phyloP scores from a whole-genome alignment of 1,284 basidiomycete genomes.

The Sphagnurus paluster region DNA sequence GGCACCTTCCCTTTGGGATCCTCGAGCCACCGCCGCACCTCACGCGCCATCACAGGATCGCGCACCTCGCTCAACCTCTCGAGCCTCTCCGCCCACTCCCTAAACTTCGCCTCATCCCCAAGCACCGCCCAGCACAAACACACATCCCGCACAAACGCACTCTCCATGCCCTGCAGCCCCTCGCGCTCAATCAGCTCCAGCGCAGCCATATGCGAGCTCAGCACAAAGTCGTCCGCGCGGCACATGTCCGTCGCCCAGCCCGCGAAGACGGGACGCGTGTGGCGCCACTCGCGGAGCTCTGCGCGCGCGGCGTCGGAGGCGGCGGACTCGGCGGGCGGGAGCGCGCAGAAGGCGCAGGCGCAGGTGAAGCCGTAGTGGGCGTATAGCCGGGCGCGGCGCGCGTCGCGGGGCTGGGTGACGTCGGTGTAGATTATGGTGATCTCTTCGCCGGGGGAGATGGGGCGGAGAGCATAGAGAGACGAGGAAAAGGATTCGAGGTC shows the following conservation, averaged over 20 bases:
- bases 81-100: slow-evolving; percentile 28
- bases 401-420: slow-evolving; percentile 27
- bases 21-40: slow-evolving; percentile 28
- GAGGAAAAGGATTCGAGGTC: slow-evolving; percentile 30
- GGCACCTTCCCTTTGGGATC: slow-evolving; percentile 22
- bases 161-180: slow-evolving; percentile 34
- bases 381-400: slow-evolving; percentile 26
- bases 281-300: slow-evolving; percentile 32
- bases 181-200: slow-evolving; percentile 36
- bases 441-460: slow-evolving; percentile 35
- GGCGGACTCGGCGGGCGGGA: slow-evolving; percentile 22
- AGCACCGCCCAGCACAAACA: slow-evolving; percentile 36
- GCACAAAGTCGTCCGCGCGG: slow-evolving; percentile 35
- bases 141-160: slow-evolving; percentile 36
- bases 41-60: slow-evolving; percentile 24
- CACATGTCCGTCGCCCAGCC: slow-evolving; percentile 39
- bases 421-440: slow-evolving; percentile 41
- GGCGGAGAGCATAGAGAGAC: slow-evolving; percentile 34
- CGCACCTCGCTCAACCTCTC: slow-evolving; percentile 25
- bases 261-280: slow-evolving; percentile 33
- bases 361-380: slow-evolving; percentile 36
- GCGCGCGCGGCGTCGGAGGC: slow-evolving; percentile 27
- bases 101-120: slow-evolving; percentile 33
- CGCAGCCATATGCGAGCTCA: slow-evolving; percentile 33
- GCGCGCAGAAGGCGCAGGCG: slow-evolving; percentile 32